Base-by-base conservation (phyloP, 495 filamentous ascomycete species). In the Aspergillus heteromorphus region DNA sequence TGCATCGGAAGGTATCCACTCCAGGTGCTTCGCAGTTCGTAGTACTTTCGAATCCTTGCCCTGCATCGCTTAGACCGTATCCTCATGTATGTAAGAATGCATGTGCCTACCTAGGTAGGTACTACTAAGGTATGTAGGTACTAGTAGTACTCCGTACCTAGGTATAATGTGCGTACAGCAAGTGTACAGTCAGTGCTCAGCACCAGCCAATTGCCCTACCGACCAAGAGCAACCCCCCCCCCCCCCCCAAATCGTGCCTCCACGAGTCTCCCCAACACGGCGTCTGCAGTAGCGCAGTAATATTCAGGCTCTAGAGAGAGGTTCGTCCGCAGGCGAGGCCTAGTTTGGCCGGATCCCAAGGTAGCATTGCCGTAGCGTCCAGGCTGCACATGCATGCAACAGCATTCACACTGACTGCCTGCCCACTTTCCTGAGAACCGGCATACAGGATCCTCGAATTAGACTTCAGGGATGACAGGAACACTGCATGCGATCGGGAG, bases 351-450 rank as follows among this genome's bases (percentile, higher is more conserved):
- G 25, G 43, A 47, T 47, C 43, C 21, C 23, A 47, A 42, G 36
- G 40, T 45, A 11, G 40, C 14, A 47, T 27, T 29, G 43, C 43
- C 43, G 43, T 47, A 47, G 43, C 43, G 43, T 29, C 14, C 18
- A n/a, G 13, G 13, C 45, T 54, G 56, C 51, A 58, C 11, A 51
- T 54, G 49, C 55, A 53, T 45, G 50, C 45, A 42, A 40, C 31
- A 47, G 9, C 23, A 27, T 53, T 53, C 43, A 53, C 38, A 43
- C 45, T 30, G 14, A 20, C 19, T 41, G 6, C 18, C 27, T 41
- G 6, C 18, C 27, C 21, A 13, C 43, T 27, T 6, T n/a, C 21
- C 13, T 38, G 34, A 5, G 13, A 38, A n/a, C 34, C 34, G 34
- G n/a, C 23, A 7, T 27, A 27, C 23, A 13, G 11, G 34, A 38